Conservation (phyloP, 1,284 basidiomycete genomes). For the Pyrrhoderma lamaoense region DNA sequence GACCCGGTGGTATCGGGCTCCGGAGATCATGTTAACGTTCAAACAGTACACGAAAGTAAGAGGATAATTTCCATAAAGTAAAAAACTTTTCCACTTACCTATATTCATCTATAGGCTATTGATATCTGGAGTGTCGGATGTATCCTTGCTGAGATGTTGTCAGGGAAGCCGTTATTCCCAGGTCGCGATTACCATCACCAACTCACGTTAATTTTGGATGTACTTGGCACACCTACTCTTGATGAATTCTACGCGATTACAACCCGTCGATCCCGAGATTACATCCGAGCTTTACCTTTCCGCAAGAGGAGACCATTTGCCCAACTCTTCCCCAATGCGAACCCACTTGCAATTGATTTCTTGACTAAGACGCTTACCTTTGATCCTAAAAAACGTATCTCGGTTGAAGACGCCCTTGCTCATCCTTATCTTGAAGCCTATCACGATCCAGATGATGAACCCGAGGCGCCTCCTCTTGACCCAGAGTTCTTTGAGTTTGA, state of each 20-base stretch:
- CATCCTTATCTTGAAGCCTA: constrained; percentile 92
- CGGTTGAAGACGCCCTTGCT: constrained; percentile 84
- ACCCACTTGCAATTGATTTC: constrained; percentile 83
- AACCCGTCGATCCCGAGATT: constrained; percentile 79
- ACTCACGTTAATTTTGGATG: constrained; percentile 83
- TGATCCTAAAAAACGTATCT: constrained; percentile 89
- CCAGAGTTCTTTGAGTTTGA: constrained; percentile 95
- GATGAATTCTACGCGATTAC: constrained; percentile 92
- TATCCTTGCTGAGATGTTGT: constrained; percentile 95
- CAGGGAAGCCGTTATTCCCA: constrained; percentile 90
- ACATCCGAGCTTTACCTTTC: constrained; percentile 85
- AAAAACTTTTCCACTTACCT: constrained; percentile 20
- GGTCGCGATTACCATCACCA: constrained; percentile 97
- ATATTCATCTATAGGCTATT: constrained; percentile 50
- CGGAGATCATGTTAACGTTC: constrained; percentile 96
- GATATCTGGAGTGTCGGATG: constrained; percentile 97
- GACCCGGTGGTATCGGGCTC: constrained; percentile 89
- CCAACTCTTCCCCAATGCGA: constrained; percentile 82
- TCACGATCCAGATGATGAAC: constrained; percentile 91
- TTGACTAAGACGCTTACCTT: constrained; percentile 88
- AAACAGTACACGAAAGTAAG: constrained; percentile 89
- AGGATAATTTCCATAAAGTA: constrained; percentile 19
- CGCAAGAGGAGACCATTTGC: constrained; percentile 75
- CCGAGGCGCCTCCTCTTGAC: constrained; percentile 82
- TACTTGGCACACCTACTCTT: constrained; percentile 86